Conservation (phyloP, 2,329 filamentous ascomycete genomes). For the Beauveria pseudobassiana region DNA sequence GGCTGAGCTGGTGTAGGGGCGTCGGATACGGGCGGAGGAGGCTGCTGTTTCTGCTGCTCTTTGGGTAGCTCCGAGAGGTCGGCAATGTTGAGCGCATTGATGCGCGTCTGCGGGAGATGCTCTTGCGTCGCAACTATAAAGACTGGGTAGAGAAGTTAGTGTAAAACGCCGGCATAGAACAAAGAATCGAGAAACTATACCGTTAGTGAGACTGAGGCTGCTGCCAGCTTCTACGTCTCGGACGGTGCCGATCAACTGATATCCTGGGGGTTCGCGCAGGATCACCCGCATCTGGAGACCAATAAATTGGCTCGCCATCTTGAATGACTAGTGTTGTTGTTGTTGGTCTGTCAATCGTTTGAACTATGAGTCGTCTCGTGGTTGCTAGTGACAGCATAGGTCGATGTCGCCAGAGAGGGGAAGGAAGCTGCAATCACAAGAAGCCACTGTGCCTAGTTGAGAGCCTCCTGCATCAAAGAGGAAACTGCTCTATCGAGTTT, state of each 20-base stretch:
- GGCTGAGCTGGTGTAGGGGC: conserved; percentile 17
- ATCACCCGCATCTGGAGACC: conserved; percentile 71
- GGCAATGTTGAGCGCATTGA: conserved; percentile 37
- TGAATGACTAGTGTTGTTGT: conserved; percentile 5
- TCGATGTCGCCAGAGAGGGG: neutral
- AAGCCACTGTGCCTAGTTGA: neutral
- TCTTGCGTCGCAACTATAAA: conserved; percentile 35
- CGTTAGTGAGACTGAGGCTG: conserved; percentile 64
- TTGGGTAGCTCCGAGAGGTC: conserved; percentile 35
- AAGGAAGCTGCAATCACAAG: neutral
- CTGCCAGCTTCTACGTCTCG: conserved; percentile 58
- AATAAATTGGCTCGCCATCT: conserved; percentile 57
- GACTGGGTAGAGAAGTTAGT: conserved; percentile 21
- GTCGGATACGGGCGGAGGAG: conserved; percentile 20
- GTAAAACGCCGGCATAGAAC: neutral
- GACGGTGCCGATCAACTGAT: conserved; percentile 62
- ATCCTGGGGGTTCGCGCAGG: conserved; percentile 56
- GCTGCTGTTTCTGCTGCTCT: conserved; percentile 18
- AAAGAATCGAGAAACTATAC: conserved; percentile 36
- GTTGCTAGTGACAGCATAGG: neutral
- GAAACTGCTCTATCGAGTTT: neutral
- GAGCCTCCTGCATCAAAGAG: conserved; percentile 5
- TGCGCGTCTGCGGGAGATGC: conserved; percentile 35
- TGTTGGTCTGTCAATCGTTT: neutral
- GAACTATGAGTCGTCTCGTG: neutral